These are phyloP conservation scores for Fusarium sulawesiense DNA, from an alignment of 2,329 filamentous ascomycete genomes.

Conservation along the genomic window DNA sequence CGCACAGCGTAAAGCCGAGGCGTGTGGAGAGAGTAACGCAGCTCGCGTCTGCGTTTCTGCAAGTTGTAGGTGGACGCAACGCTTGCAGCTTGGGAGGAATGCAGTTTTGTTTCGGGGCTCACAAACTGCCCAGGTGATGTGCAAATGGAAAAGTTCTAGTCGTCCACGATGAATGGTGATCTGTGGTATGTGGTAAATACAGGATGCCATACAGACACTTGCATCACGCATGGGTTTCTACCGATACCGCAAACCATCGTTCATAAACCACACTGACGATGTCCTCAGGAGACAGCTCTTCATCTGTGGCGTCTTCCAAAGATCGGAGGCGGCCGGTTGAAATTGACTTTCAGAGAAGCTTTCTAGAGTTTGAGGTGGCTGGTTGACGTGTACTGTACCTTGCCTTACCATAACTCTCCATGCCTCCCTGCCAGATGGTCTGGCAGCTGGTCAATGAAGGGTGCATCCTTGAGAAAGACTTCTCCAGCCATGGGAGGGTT, in stretches of 20 bases:
- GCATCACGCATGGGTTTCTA: neutral
- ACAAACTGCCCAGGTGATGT: conserved; percentile 16
- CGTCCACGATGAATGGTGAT: neutral
- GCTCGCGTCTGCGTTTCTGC: conserved; percentile 26
- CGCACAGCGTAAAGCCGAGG: conserved; percentile 8
- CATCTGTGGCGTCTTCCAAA: neutral
- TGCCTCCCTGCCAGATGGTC: neutral
- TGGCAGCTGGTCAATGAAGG: neutral
- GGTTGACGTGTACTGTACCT: conserved; percentile 8
- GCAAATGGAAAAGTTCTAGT: neutral
- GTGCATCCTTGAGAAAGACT: conserved; percentile 1
- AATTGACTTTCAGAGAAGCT: conserved; percentile 34
- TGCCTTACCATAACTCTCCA: neutral
- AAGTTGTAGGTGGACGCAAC: conserved; percentile 19
- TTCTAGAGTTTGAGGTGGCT: conserved; percentile 25
- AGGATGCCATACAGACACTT: neutral
- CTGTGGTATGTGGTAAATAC: neutral
- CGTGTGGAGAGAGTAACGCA: conserved; percentile 19
- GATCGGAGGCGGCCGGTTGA: conserved; percentile 27
- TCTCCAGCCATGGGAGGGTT: neutral
- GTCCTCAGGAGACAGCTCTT: neutral
- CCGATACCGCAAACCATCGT: neutral
- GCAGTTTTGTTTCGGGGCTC: conserved; percentile 14
- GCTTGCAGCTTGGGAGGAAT: conserved; percentile 25
- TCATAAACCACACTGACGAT: neutral